Evolutionary conservation across 805 yeast genomes (phyloP).

Genomic region (Ogataea henricii): DNA sequence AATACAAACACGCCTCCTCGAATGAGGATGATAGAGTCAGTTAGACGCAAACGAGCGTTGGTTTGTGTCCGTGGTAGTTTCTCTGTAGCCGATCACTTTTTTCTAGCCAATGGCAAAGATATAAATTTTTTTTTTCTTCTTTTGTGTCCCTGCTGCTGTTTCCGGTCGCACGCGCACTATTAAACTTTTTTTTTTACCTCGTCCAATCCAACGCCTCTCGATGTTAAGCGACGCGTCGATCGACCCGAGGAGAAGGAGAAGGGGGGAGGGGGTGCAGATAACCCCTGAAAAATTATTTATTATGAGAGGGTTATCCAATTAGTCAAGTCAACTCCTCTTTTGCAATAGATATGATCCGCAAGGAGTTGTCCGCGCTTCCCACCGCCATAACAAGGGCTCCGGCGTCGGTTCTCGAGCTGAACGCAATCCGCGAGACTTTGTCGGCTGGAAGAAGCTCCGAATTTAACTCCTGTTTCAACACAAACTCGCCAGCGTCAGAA

Average conservation of each 20-base stretch:
- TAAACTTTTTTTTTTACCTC: background rate
- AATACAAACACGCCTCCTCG: constrained; percentile 4
- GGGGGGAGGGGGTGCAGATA: constrained; percentile 7
- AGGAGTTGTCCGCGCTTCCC: constrained; percentile 68
- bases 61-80: background rate
- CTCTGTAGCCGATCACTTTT: background rate
- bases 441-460: constrained; percentile 55
- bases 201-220: no score
- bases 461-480: constrained; percentile 37
- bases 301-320: background rate
- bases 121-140: constrained; percentile 1
- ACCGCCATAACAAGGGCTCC: constrained; percentile 48
- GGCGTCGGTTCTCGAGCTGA: constrained; percentile 37
- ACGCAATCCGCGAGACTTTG: constrained; percentile 60
- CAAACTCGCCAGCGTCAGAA: constrained; percentile 31
- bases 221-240: constrained; percentile 14
- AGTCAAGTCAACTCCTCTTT: background rate
- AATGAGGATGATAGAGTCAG: constrained; percentile 2
- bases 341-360: constrained; percentile 37
- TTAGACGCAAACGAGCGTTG: background rate
- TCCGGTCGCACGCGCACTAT: background rate
- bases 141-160: background rate
- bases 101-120: constrained; percentile 8
- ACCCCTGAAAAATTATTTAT: constrained; percentile 6
- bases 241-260: no score